Percentiles rank a stretch among this genome's conserved stretches.
These are phyloP conservation scores for Scopulariopsis brevicaulis DNA, from an alignment of 2,329 filamentous ascomycete species.

Conservation along the genomic window DNA sequence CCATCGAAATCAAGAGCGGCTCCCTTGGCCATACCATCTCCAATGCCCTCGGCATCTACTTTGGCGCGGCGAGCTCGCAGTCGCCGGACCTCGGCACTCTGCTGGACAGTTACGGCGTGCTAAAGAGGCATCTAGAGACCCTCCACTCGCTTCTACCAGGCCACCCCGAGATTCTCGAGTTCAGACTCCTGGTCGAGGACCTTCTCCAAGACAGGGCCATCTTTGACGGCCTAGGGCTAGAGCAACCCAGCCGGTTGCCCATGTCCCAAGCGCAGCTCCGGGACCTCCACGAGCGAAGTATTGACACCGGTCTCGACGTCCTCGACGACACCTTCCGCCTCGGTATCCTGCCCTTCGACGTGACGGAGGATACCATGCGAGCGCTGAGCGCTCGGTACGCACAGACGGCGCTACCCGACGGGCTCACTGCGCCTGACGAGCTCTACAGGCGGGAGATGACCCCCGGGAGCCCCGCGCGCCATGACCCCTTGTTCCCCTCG, in stretches of 20 bases:
- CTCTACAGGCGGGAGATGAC: slow-evolving; percentile 16
- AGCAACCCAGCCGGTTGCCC: slow-evolving; percentile 9
- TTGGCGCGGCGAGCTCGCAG: slow-evolving; percentile 5
- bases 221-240: slow-evolving; percentile 14
- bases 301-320: slow-evolving; percentile 14
- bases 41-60: slow-evolving; percentile 18
- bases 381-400: slow-evolving; percentile 11
- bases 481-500: slow-evolving; percentile 5
- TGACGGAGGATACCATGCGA: slow-evolving; percentile 9
- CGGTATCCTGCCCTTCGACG: slow-evolving; percentile 11
- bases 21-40: slow-evolving; percentile 26
- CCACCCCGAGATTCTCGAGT: slow-evolving; percentile 11
- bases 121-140: slow-evolving; percentile 10
- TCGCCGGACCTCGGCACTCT: slow-evolving; percentile 12
- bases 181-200: slow-evolving; percentile 15
- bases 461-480: slow-evolving; percentile 13
- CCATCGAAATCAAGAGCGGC: slow-evolving; percentile 18
- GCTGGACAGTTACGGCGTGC: slow-evolving; percentile 12
- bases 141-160: slow-evolving; percentile 6
- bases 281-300: slow-evolving; percentile 14
- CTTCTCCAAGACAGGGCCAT: slow-evolving; percentile 14
- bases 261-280: slow-evolving; percentile 12
- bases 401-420: slow-evolving; percentile 13
- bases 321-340: slow-evolving; percentile 16
- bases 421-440: slow-evolving; percentile 12